Conservation (phyloP, 2,329 filamentous ascomycete genomes). For the Hypoxylon sp. region DNA sequence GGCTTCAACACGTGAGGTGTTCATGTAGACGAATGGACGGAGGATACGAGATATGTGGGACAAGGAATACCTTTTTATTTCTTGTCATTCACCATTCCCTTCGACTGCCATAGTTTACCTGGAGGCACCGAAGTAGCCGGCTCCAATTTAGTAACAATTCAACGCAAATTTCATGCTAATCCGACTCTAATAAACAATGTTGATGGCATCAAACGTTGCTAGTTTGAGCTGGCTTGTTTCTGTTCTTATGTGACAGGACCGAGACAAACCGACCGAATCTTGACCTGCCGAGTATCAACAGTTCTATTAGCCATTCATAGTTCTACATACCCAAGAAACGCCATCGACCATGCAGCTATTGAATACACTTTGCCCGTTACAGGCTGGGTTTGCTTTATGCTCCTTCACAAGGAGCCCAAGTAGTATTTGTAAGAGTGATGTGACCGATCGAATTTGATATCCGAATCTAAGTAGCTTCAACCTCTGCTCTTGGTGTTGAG, state of each 20-base stretch:
- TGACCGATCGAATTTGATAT: not conserved
- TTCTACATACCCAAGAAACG: constrained; percentile 46
- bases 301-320: constrained; percentile 33
- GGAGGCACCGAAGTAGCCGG: no score
- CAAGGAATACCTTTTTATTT: constrained; percentile 22
- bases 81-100: constrained; percentile 29
- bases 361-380: constrained; percentile 39
- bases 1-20: constrained; percentile 17
- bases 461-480: constrained; percentile 45
- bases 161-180: constrained; percentile 18
- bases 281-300: constrained; percentile 30
- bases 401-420: constrained; percentile 20
- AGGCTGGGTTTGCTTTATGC: constrained; percentile 15
- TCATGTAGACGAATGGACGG: constrained; percentile 28
- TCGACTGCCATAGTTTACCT: constrained; percentile 22
- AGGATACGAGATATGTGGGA: constrained; percentile 30
- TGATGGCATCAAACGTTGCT: constrained; percentile 3
- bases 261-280: constrained; percentile 19
- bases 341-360: constrained; percentile 46
- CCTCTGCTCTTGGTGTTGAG: constrained; percentile 86
- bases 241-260: constrained; percentile 2
- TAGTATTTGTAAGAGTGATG: constrained; percentile 2
- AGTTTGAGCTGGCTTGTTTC: constrained; percentile 13
- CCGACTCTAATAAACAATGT: not conserved
- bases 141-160: constrained; percentile 31